Percentiles rank a stretch among this genome's conserved stretches.
These are phyloP conservation scores for Cajanus cajan DNA, from an alignment of 306 rosid species.

Conservation along the genomic window DNA sequence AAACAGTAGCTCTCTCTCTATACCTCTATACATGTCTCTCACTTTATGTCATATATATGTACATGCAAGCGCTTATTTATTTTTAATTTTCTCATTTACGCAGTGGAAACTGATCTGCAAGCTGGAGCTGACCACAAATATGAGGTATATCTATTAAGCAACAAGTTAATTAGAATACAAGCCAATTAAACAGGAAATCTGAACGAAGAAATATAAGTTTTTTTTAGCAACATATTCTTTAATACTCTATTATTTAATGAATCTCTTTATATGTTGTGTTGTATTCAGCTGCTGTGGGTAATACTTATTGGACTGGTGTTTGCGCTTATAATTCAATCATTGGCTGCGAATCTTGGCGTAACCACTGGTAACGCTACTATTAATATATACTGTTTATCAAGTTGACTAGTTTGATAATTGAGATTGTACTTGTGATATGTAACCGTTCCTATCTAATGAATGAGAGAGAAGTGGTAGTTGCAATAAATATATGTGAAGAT, in stretches of 20 bases:
- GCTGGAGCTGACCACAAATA: slow-evolving; percentile 80
- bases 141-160: slow-evolving; percentile 50
- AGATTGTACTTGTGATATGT: not conserved
- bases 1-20: slow-evolving; percentile 44
- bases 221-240: too few relatives aligned
- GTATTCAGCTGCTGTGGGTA: slow-evolving; percentile 82
- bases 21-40: not conserved
- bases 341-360: slow-evolving; percentile 92
- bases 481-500: not conserved
- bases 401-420: not conserved
- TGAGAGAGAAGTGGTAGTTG: not conserved
- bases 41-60: not conserved
- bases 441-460: too few relatives aligned
- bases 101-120: slow-evolving; percentile 97
- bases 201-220: not conserved
- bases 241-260: too few relatives aligned
- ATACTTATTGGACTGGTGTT: slow-evolving; percentile 73
- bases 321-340: slow-evolving; percentile 85
- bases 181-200: not conserved
- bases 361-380: slow-evolving; percentile 46
- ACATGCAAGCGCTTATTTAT: not conserved
- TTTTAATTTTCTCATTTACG: not conserved
- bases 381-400: not conserved
- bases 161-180: not conserved
- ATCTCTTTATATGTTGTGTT: not conserved